Evolutionary conservation across 202 grass and related monocot species (phyloP), one percentile per base, ranked within the genome.

Genomic region (Schoenoplectus tabernaemontani): DNA sequence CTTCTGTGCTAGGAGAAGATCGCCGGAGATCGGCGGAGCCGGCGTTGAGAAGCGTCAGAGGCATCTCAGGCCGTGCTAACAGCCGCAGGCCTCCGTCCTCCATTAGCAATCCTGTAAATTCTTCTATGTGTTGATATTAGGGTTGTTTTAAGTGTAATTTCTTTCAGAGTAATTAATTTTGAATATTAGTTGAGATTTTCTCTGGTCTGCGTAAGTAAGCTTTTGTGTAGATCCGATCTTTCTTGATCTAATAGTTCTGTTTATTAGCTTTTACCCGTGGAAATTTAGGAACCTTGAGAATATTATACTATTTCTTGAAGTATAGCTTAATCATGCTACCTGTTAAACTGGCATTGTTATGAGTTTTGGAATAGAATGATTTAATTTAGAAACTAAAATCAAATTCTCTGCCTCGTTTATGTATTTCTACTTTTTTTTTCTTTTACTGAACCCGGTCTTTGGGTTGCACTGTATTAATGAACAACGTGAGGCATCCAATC

Each of bases 41-140:
- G 15, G 41, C 15, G 5, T 23, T 63, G 39, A 80, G 42, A 47
- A 16, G 6, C 15, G 3, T 41, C 12, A 48, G 59, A 64, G 23
- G 76, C 22, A 78, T 33, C 17, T 50, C 36, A 11, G 53, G 58
- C 4, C 58, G 78, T 1, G 65, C 15, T n/a, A 80, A 64, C 59
- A 47, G 59, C 39, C 78, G 78, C 59, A 64, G 78, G 24, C 78
- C 78, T 64, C 78, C 78, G 5, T 80, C 78, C 42, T 50, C 78
- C 78, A 80, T 80, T 47, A 16, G 17, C 4, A 63, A 63, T 34
- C 78, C 60, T 64, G 78, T 80, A 63, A 80, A 48, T 51, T 75
- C 30, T 53, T 54, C 47, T 75, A 15, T 54, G 7, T 34, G 23
- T 51, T 9, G 23, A 73, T 10, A 71, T 73, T 73, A 73, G 70